A percentile compares a stretch with the other conserved stretches of the same genome.
Conservation (phyloP, 495 filamentous ascomycete species). For the Neurospora tetrasperma region DNA sequence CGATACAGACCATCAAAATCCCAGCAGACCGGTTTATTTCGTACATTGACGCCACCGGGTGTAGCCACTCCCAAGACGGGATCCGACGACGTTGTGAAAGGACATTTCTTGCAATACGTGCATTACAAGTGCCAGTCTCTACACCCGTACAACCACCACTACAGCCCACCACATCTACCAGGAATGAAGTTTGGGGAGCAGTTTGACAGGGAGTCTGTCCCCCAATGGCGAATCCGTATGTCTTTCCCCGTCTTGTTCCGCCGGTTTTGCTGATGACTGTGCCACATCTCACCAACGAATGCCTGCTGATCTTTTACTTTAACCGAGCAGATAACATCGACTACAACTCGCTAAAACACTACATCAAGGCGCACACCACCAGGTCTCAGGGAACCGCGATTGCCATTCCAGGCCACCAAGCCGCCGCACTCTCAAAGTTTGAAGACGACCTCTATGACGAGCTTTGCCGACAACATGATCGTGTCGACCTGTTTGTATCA, state of each 20-base stretch:
- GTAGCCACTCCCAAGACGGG: neutral
- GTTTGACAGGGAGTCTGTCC: slow-evolving; percentile 71
- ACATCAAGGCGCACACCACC: slow-evolving; percentile 62
- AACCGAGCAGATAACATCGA: slow-evolving; percentile 51
- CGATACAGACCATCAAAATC: neutral
- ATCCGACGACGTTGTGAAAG: neutral
- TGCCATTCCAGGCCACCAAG: slow-evolving; percentile 52
- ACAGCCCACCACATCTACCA: neutral
- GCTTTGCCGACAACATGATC: slow-evolving; percentile 53
- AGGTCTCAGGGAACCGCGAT: slow-evolving; percentile 49
- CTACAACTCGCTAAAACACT: slow-evolving; percentile 64
- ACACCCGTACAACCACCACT: neutral
- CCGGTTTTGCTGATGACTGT: neutral
- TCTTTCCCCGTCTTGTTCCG: slow-evolving; percentile 14
- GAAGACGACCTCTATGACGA: slow-evolving; percentile 52
- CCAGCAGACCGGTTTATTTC: neutral
- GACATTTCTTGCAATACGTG: neutral
- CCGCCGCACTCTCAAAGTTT: slow-evolving; percentile 42
- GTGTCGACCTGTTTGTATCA: slow-evolving; percentile 57
- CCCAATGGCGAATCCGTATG: slow-evolving; percentile 78
- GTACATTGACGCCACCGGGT: neutral
- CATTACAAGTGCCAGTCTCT: neutral
- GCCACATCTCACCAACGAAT: neutral
- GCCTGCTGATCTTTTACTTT: neutral
- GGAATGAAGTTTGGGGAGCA: slow-evolving; percentile 63